Evolutionary conservation across 2,329 filamentous ascomycete genomes (phyloP).

Genomic region (Colletotrichum scovillei): DNA sequence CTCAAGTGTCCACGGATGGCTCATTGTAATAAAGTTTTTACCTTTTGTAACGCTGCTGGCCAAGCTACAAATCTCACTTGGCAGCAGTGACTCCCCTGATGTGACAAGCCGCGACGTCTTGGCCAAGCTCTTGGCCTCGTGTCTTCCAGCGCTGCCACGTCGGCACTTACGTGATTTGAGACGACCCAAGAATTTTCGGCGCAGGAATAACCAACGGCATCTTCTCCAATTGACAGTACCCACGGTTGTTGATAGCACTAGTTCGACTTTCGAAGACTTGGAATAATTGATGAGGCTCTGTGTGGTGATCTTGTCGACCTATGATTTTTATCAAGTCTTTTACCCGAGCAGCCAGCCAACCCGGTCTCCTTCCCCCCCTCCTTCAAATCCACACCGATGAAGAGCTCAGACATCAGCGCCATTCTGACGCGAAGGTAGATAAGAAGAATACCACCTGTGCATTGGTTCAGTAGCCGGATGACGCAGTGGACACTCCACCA

Average conservation of each 20-base stretch:
- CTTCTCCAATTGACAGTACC: background rate
- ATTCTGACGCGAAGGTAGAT: too few species aligned
- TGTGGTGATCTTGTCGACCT: background rate
- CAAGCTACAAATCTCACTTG: background rate
- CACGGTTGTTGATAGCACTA: background rate
- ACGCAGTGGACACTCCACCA: too few species aligned
- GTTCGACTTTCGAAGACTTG: background rate
- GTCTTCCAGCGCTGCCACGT: background rate
- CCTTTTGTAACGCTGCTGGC: background rate
- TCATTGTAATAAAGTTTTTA: background rate
- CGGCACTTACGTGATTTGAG: background rate
- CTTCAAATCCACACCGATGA: too few species aligned
- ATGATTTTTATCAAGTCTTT: too few species aligned
- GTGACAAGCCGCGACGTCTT: slow-evolving; percentile 1
- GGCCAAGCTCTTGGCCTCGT: slow-evolving; percentile 1
- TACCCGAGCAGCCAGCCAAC: too few species aligned
- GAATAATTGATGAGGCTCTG: background rate
- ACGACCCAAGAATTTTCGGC: background rate
- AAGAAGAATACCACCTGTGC: too few species aligned
- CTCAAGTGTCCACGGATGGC: too few species aligned
- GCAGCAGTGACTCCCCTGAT: background rate
- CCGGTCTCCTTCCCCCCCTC: background rate
- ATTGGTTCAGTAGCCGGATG: too few species aligned
- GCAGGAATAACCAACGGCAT: background rate
- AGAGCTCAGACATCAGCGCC: too few species aligned